Conservation (phyloP, 805 yeast species). For the Candida taoyuanica region DNA sequence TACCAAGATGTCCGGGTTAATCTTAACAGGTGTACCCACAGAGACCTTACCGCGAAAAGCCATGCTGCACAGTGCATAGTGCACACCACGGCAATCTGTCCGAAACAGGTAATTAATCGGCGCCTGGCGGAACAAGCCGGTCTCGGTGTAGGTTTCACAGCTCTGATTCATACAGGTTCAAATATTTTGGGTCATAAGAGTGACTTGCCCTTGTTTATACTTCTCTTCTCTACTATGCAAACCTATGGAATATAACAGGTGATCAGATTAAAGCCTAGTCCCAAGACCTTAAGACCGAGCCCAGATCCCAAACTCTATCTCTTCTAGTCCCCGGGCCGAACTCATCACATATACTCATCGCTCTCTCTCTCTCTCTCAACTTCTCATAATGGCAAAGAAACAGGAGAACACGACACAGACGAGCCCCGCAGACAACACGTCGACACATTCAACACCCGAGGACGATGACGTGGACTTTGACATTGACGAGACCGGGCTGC, state of each 20-base stretch:
- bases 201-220: no score
- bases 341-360: not conserved
- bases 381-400: conserved; percentile 6
- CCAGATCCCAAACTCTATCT: no score
- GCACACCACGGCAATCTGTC: no score
- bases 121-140: no score
- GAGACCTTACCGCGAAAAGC: not conserved
- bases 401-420: conserved; percentile 1
- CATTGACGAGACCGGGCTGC: conserved; percentile 14
- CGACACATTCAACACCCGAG: conserved; percentile 2
- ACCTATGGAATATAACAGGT: no score
- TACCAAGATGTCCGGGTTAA: not conserved
- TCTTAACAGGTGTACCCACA: not conserved
- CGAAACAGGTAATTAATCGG: no score
- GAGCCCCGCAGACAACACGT: not conserved
- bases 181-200: no score
- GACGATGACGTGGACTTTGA: conserved; percentile 7
- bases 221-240: no score
- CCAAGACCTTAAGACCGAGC: no score
- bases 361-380: not conserved
- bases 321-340: no score
- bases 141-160: no score
- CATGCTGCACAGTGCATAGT: not conserved
- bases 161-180: no score
- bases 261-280: not conserved